Percentiles rank a stretch among this genome's conserved stretches.
phyloP scores from a whole-genome alignment of 176 grass and related monocot species.

The Aechmea fasciata region DNA sequence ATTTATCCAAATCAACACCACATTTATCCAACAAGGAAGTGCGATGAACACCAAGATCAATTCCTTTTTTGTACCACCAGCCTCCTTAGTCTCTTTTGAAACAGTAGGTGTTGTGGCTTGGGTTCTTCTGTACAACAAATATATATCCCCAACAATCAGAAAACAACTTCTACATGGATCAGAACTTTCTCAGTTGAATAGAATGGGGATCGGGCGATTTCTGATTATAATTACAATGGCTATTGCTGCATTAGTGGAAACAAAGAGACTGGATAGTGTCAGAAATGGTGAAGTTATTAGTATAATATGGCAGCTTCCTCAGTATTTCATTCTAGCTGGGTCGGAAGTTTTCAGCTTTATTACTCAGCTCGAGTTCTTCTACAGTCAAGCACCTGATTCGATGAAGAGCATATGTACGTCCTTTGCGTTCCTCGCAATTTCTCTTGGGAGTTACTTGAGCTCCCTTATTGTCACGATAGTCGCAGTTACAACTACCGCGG shows the following conservation, averaged over 20 bases:
- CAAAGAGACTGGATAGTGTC: constrained; percentile 23
- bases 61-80: constrained; percentile 41
- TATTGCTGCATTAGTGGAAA: constrained; percentile 51
- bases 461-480: constrained; percentile 55
- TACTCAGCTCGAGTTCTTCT: constrained; percentile 80
- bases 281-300: constrained; percentile 20
- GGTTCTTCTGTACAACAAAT: constrained; percentile 53
- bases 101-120: constrained; percentile 43
- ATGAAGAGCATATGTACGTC: constrained; percentile 89
- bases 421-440: constrained; percentile 56
- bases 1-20: constrained; percentile 73
- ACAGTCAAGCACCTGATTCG: constrained; percentile 55
- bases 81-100: constrained; percentile 54
- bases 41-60: constrained; percentile 44
- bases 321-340: constrained; percentile 53
- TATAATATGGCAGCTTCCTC: constrained; percentile 62
- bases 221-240: constrained; percentile 39
- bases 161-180: neutral
- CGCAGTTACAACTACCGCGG: constrained; percentile 29
- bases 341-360: constrained; percentile 62
- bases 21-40: constrained; percentile 67
- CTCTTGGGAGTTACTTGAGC: constrained; percentile 67
- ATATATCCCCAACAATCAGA: constrained; percentile 32
- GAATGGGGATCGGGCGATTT: constrained; percentile 78
- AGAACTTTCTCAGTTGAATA: constrained; percentile 51